phyloP scores from a whole-genome alignment of 345 rosid genomes.

The Bruguiera parviflora region DNA sequence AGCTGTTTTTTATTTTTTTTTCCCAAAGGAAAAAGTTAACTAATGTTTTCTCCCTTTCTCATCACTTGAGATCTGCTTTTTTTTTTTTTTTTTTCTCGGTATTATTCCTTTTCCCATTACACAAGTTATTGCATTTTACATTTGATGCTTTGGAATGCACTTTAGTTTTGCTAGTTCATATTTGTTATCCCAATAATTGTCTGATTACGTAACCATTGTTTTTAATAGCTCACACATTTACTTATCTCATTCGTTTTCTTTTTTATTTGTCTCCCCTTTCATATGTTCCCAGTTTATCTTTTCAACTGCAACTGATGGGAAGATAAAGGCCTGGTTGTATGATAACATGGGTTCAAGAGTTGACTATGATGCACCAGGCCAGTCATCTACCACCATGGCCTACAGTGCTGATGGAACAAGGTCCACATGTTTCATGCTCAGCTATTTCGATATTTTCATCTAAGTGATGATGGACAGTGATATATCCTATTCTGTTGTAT shows the following conservation, averaged over 20 bases:
- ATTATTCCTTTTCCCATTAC: too few relatives aligned
- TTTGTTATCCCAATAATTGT: background rate
- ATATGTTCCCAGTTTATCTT: constrained; percentile 53
- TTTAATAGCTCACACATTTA: too few relatives aligned
- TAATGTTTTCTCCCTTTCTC: too few relatives aligned
- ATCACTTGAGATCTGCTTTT: too few relatives aligned
- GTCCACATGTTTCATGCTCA: constrained; percentile 32
- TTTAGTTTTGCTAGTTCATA: too few relatives aligned
- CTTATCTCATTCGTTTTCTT: too few relatives aligned
- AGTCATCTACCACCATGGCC: constrained; percentile 65
- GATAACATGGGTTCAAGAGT: constrained; percentile 68
- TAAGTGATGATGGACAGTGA: constrained; percentile 1
- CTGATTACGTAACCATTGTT: background rate
- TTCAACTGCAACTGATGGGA: constrained; percentile 76
- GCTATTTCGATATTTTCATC: constrained; percentile 8
- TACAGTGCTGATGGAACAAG: constrained; percentile 84
- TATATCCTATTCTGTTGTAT: constrained; percentile 3
- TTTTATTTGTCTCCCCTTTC: constrained; percentile 4
- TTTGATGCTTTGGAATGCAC: too few relatives aligned
- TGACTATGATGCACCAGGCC: constrained; percentile 83
- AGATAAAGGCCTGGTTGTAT: constrained; percentile 86
- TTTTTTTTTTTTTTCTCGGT: too few relatives aligned
- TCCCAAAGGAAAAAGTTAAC: too few relatives aligned
- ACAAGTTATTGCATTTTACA: too few relatives aligned
- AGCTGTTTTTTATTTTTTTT: too few relatives aligned